Percentiles rank a stretch among this genome's conserved stretches.
These are phyloP conservation scores for Rhynchospora pubera DNA, from an alignment of 176 grass and related monocot species.

Conservation along the genomic window DNA sequence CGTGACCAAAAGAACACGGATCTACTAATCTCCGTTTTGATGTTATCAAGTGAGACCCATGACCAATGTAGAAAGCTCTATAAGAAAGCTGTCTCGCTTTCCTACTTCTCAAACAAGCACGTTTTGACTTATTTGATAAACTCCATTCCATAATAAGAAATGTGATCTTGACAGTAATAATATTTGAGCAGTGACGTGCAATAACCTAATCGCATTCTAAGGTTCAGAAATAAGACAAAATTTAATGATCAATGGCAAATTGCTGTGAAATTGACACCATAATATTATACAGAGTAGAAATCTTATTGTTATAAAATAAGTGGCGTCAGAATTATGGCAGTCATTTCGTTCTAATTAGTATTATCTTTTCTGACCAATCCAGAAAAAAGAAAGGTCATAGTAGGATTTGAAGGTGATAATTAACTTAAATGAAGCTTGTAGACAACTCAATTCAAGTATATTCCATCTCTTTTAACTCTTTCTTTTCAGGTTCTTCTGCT, in stretches of 20 bases:
- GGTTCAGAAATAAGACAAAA: neutral
- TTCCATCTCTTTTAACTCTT: neutral
- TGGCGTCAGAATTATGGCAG: neutral
- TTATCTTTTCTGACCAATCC: neutral
- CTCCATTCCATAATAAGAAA: neutral
- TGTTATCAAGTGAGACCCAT: neutral
- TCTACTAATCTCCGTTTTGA: neutral
- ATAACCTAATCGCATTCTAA: neutral
- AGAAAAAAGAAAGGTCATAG: neutral
- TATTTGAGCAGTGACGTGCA: neutral
- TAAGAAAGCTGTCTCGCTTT: neutral
- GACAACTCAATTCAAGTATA: constrained; percentile 19
- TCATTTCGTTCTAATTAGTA: neutral
- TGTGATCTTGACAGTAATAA: neutral
- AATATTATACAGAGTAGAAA: neutral
- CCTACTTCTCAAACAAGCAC: neutral
- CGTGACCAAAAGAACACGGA: neutral
- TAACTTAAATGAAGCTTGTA: constrained; percentile 13
- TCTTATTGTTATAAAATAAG: neutral
- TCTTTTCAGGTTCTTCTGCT: neutral
- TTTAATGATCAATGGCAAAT: neutral
- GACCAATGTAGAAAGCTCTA: neutral
- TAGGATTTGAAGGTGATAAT: constrained; percentile 7
- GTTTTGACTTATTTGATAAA: neutral
- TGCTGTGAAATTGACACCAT: neutral